Conservation (phyloP, 495 filamentous ascomycete species). For the Penicillium tannophilum region DNA sequence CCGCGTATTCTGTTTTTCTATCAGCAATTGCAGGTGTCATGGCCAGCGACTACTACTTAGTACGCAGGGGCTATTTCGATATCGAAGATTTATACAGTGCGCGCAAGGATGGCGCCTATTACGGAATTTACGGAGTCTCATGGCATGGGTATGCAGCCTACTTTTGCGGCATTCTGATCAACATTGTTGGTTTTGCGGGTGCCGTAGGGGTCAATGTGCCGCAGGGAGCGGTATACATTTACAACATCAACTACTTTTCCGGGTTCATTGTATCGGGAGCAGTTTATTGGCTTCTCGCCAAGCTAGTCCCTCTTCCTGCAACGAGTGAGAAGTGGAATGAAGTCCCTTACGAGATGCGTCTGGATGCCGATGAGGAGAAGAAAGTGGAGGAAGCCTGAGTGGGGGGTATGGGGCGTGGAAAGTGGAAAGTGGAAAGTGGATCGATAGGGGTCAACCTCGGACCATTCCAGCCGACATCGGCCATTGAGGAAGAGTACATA, state of each 20-base stretch:
- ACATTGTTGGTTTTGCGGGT: slow-evolving; percentile 86
- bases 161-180: slow-evolving; percentile 81
- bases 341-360: slow-evolving; percentile 59
- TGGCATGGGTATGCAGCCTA: slow-evolving; percentile 83
- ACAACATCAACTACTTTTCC: slow-evolving; percentile 83
- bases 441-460: slow-evolving; percentile 1
- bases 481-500: not conserved
- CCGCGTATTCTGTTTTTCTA: slow-evolving; percentile 88
- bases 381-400: slow-evolving; percentile 24
- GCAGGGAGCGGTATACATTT: slow-evolving; percentile 78
- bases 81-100: slow-evolving; percentile 76
- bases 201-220: slow-evolving; percentile 71
- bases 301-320: slow-evolving; percentile 68
- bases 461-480: slow-evolving; percentile 1
- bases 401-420: not conserved
- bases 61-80: slow-evolving; percentile 77
- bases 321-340: slow-evolving; percentile 77
- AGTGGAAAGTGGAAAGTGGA: slow-evolving; percentile 11
- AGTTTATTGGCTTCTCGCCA: slow-evolving; percentile 68
- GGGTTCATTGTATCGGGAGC: slow-evolving; percentile 70
- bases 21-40: slow-evolving; percentile 91
- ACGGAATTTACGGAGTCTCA: slow-evolving; percentile 67
- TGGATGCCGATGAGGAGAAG: slow-evolving; percentile 40
- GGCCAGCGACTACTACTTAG: slow-evolving; percentile 82
- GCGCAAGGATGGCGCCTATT: slow-evolving; percentile 65